phyloP scores from a whole-genome alignment of 192 early-diverging fungal genomes.

The Phlyctochytrium arcticum region DNA sequence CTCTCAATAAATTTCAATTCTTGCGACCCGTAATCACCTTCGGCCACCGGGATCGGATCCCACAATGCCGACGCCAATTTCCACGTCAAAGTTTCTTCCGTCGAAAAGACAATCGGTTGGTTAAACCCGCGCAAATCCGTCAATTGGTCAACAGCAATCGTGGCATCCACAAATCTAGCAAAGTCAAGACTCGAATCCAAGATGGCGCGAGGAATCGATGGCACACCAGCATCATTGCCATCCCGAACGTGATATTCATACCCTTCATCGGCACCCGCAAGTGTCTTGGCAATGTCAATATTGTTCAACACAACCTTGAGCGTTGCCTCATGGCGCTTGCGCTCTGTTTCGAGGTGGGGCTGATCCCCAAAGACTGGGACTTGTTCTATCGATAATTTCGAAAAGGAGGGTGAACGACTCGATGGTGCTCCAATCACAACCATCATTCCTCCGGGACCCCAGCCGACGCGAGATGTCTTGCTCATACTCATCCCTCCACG shows the following conservation, averaged over 20 bases:
- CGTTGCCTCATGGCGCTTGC: slow-evolving; percentile 1
- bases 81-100: slow-evolving; percentile 46
- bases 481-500: slow-evolving; percentile 81
- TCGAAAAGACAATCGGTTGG: slow-evolving; percentile 8
- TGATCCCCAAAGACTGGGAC: slow-evolving; percentile 5
- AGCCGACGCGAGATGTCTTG: slow-evolving; percentile 79
- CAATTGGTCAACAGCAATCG: neutral
- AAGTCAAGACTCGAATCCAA: slow-evolving; percentile 12
- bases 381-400: slow-evolving; percentile 3
- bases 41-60: slow-evolving; percentile 32
- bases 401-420: neutral
- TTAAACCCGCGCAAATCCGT: neutral
- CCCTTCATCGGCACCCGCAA: neutral
- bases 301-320: slow-evolving; percentile 9
- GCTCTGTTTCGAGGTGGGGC: neutral
- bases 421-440: slow-evolving; percentile 45
- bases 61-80: slow-evolving; percentile 52
- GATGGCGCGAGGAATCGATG: slow-evolving; percentile 4
- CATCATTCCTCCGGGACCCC: slow-evolving; percentile 73
- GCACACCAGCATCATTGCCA: neutral
- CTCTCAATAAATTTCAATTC: slow-evolving; percentile 23
- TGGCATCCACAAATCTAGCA: slow-evolving; percentile 2
- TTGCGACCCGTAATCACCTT: slow-evolving; percentile 1
- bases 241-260: neutral
- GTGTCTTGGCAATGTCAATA: neutral